Conservation (phyloP, 1,284 basidiomycete species). For the Cutaneotrichosporon cavernicola region DNA sequence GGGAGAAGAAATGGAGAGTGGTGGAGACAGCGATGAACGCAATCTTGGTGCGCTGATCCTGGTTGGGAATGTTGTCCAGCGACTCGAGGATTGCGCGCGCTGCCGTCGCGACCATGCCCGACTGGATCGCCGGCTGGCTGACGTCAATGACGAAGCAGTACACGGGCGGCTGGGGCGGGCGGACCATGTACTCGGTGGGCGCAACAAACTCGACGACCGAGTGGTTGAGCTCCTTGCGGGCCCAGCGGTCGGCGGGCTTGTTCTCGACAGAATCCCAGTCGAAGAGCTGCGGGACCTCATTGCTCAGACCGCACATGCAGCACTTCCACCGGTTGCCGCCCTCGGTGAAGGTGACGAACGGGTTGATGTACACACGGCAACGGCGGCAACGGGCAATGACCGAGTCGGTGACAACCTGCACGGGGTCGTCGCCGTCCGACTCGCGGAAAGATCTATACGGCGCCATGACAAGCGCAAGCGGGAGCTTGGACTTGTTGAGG, state of each 20-base stretch:
- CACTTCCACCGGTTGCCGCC: slow-evolving; percentile 99
- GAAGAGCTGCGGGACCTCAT: slow-evolving; percentile 97
- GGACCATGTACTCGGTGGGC: slow-evolving; percentile 98
- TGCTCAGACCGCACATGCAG: slow-evolving; percentile 98
- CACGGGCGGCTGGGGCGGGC: slow-evolving; percentile 94
- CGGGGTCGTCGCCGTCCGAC: slow-evolving; percentile 60
- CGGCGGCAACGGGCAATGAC: slow-evolving; percentile 96
- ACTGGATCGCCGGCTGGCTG: slow-evolving; percentile 84
- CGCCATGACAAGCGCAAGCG: slow-evolving; percentile 84
- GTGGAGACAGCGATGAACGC: slow-evolving; percentile 91
- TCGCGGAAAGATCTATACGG: slow-evolving; percentile 78
- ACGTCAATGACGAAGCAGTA: slow-evolving; percentile 98
- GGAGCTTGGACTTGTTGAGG: slow-evolving; percentile 88
- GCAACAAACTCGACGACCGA: slow-evolving; percentile 94
- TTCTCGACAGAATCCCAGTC: slow-evolving; percentile 96
- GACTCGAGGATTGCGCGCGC: slow-evolving; percentile 93
- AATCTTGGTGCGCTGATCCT: slow-evolving; percentile 87
- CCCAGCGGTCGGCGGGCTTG: slow-evolving; percentile 93
- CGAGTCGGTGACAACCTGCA: slow-evolving; percentile 87
- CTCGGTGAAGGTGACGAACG: slow-evolving; percentile 97
- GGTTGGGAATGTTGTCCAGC: slow-evolving; percentile 92
- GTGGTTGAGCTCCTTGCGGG: slow-evolving; percentile 88
- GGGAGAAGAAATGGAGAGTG: slow-evolving; percentile 94
- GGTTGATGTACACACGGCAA: slow-evolving; percentile 98
- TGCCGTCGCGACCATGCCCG: slow-evolving; percentile 96